Conservation (phyloP, 768 basidiomycete genomes). For the Cystofilobasidium ferigula region DNA sequence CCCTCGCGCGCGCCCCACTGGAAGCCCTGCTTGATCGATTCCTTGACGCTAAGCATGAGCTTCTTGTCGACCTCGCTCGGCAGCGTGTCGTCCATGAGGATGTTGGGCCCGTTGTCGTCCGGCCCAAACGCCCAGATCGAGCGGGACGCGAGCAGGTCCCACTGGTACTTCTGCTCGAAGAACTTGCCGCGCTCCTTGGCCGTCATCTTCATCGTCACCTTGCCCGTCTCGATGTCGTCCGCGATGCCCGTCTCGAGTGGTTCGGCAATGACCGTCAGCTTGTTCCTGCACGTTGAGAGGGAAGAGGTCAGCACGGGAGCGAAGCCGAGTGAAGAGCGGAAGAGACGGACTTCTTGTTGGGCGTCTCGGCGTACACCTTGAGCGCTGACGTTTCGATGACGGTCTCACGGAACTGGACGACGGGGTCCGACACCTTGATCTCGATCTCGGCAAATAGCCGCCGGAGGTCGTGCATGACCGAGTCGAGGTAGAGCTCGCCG, state of each 20-base stretch:
- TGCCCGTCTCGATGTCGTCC: conserved; percentile 88
- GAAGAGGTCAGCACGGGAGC: neutral
- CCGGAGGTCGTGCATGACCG: conserved; percentile 89
- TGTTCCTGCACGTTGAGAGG: conserved; percentile 58
- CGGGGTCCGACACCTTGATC: conserved; percentile 99
- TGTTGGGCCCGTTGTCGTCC: conserved; percentile 86
- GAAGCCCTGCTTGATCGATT: conserved; percentile 97
- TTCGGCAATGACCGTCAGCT: conserved; percentile 97
- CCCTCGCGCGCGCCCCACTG: conserved; percentile 98
- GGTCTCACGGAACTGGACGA: conserved; percentile 96
- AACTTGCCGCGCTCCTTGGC: conserved; percentile 88
- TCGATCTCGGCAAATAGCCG: conserved; percentile 92
- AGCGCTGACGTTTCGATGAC: conserved; percentile 93
- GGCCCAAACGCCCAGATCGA: conserved; percentile 99
- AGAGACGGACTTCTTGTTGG: conserved; percentile 80
- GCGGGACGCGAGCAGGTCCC: conserved; percentile 92
- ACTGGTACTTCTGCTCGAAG: conserved; percentile 94
- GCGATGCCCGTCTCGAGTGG: conserved; percentile 91
- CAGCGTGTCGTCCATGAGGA: conserved; percentile 86
- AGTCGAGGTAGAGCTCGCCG: conserved; percentile 92
- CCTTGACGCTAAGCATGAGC: conserved; percentile 72
- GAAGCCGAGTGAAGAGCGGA: neutral
- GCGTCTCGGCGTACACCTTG: conserved; percentile 98
- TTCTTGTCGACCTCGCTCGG: conserved; percentile 96
- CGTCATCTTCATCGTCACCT: conserved; percentile 87